Evolutionary conservation across 768 basidiomycete species (phyloP).

Genomic region (Tricholoma terreum): DNA sequence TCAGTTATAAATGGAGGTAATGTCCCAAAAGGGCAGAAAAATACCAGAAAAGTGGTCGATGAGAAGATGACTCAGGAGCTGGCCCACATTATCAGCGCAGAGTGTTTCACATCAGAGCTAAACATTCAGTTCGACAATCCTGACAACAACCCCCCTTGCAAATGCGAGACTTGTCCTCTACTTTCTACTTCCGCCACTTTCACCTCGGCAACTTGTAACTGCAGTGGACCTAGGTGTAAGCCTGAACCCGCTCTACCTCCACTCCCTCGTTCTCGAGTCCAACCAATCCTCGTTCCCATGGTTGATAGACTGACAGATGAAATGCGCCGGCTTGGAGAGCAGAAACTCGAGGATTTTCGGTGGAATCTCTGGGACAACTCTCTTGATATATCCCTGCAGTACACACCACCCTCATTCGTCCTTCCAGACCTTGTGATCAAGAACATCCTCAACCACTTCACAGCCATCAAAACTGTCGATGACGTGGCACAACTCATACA

Average conservation of each 20-base stretch:
- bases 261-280: background rate
- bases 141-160: background rate
- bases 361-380: background rate
- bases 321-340: background rate
- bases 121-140: background rate
- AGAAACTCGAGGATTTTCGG: background rate
- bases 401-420: background rate
- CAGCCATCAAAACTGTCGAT: background rate
- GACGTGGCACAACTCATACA: background rate
- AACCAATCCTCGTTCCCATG: background rate
- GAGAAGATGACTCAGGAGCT: background rate
- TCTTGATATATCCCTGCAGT: background rate
- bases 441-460: conserved; percentile 1
- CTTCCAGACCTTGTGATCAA: conserved; percentile 4
- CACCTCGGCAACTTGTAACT: conserved; percentile 6
- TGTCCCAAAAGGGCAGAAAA: background rate
- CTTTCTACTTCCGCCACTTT: background rate
- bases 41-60: background rate
- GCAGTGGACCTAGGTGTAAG: conserved; percentile 3
- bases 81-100: background rate
- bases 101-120: background rate
- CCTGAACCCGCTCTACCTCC: background rate
- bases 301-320: conserved; percentile 1
- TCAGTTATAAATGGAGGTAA: background rate
- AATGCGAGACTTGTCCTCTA: background rate